Evolutionary conservation across 2,329 filamentous ascomycete species (phyloP).

Genomic region (Cladosporium velox): DNA sequence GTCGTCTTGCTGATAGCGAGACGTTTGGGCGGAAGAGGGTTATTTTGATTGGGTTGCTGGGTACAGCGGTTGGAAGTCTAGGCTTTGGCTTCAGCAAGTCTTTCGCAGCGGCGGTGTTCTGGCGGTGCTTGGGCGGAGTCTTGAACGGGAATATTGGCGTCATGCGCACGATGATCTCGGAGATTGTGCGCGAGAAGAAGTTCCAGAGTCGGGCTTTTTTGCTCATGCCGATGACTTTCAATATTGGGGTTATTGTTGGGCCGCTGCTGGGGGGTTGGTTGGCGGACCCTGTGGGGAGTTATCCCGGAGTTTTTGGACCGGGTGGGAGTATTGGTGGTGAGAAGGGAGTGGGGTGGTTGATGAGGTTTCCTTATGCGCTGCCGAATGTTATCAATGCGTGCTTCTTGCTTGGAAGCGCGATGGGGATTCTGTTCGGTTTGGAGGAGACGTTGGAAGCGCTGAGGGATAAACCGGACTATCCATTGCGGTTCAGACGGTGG

Average conservation of each 20-base stretch:
- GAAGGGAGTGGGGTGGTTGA: slow-evolving; percentile 61
- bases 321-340: slow-evolving; percentile 58
- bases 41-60: slow-evolving; percentile 72
- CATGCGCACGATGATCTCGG: slow-evolving; percentile 72
- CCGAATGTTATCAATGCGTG: slow-evolving; percentile 67
- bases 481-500: slow-evolving; percentile 43
- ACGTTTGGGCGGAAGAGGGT: slow-evolving; percentile 71
- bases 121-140: slow-evolving; percentile 65
- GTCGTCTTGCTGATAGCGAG: slow-evolving; percentile 66
- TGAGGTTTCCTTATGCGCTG: slow-evolving; percentile 69
- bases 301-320: slow-evolving; percentile 65
- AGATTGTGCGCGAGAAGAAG: slow-evolving; percentile 71
- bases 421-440: slow-evolving; percentile 62
- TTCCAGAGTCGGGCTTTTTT: slow-evolving; percentile 57
- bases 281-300: slow-evolving; percentile 64
- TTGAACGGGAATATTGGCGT: slow-evolving; percentile 74
- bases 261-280: slow-evolving; percentile 64
- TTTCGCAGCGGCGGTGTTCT: slow-evolving; percentile 64
- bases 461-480: slow-evolving; percentile 44
- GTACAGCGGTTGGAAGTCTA: slow-evolving; percentile 65
- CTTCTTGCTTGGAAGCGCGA: slow-evolving; percentile 58
- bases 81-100: slow-evolving; percentile 69
- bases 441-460: slow-evolving; percentile 59
- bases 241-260: slow-evolving; percentile 54
- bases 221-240: slow-evolving; percentile 68